Base-by-base conservation (phyloP, 305 asterid species). In the Solanum aculeatissimum region DNA sequence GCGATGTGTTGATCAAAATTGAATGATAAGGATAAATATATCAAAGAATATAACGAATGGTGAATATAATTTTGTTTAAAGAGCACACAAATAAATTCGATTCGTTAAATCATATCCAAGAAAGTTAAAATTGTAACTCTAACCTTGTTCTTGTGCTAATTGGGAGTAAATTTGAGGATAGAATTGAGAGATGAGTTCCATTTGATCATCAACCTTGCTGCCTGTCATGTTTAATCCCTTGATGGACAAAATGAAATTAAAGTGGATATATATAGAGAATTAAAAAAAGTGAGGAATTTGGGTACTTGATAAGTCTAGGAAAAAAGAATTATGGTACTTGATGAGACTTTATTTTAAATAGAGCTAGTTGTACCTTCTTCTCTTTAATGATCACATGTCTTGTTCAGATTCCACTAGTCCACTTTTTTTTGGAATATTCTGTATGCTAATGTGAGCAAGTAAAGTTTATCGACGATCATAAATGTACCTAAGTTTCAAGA, bases 401-500 rank as follows among this genome's bases (percentile, higher is more conserved):
- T 15, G 53, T 15, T 51, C n/a, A 15, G 57, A 14, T 49, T 53
- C 57, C n/a, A 54, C 18, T 1, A 54, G 60, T 54, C 21, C 16
- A 54, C 40, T 35, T 35, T 54, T 51, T 6, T 49, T 49, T 16
- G 60, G 60, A 54, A 54, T 54, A 54, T 16, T 54, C 21, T 54
- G 2, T 18, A 12, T 47, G 16, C 49, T 43, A 43, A n/a, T n/a
- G n/a, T n/a, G n/a, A n/a, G n/a, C n/a, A n/a, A n/a, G n/a, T n/a
- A n/a, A n/a, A n/a, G n/a, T n/a, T n/a, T n/a, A n/a, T n/a, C n/a
- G n/a, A n/a, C n/a, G n/a, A n/a, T n/a, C n/a, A n/a, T n/a, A n/a
- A n/a, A n/a, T n/a, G 4, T 54, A 94, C 98, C 97, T 94, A 87
- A 77, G 90, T 75, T 88, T 94, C 92, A 49, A 94, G 97, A 15